Evolutionary conservation across 129 eudicot species (phyloP), one percentile per base, ranked within the genome.

Genomic region (Saussurea involucrata): DNA sequence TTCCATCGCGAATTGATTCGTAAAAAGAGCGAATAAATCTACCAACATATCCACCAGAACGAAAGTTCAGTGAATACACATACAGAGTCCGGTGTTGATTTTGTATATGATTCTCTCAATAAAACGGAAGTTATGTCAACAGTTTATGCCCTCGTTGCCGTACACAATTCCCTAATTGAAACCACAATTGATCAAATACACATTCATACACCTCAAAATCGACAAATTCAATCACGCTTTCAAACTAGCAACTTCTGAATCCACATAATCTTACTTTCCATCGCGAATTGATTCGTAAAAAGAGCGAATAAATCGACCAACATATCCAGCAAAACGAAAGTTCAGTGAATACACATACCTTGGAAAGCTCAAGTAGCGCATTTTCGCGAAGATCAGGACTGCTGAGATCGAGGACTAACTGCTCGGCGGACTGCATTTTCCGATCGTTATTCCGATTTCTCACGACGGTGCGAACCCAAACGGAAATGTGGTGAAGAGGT

Each of bases 291-390:
- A 63, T 34, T 69, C 34, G 22, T 36, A 15, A 33, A 36, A 20
- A 17, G 21, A 25, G 24, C 17, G 53, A 63, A 34, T 1, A 12
- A 20, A 40, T 40, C 3, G 29, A 70, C 7, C 58, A 42, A 11
- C 63, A 44, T 46, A 17, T 64, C 20, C 18, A 72, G 1, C 37
- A 3, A 10, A 24, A 2, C 1, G 17, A 5, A 6, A 57, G 61
- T n/a, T 32, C 27, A 34, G 2, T 25, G 53, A 5, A 15, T 1
- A 74, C 0, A 6, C 4, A 4, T 64, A 90, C 98, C 97, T 91
- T 94, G 4, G 98, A 94, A 70, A 94, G 96, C 74, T 94, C 97
- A 10, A 91, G 97, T 65, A 94, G 98, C 0, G 98, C 98, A 66
- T 94, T 87, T 83, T 94, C 97, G 1, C 98, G 80, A 34, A 86